Conservation (phyloP, 2,329 filamentous ascomycete species). For the Calonectria pteridis region DNA sequence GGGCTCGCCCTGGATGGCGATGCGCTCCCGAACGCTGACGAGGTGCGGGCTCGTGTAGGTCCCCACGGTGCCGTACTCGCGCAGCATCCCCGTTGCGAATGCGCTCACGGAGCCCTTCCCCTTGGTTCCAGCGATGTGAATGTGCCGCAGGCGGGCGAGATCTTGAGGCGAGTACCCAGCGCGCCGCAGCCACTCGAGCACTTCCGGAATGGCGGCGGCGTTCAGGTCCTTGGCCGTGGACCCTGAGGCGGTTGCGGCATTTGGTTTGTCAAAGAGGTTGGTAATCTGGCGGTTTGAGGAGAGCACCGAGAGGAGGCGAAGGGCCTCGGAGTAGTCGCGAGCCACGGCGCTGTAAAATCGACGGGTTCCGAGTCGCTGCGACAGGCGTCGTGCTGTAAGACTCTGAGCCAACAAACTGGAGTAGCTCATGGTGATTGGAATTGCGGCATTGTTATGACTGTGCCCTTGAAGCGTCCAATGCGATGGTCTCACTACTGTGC, state of each 20-base stretch:
- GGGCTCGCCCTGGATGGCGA: constrained; percentile 81
- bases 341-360: constrained; percentile 33
- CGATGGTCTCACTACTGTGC: background rate
- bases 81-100: constrained; percentile 84
- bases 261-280: constrained; percentile 59
- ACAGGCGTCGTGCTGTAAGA: constrained; percentile 14
- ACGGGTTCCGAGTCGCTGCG: constrained; percentile 2
- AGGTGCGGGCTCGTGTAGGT: constrained; percentile 91
- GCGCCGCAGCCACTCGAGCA: constrained; percentile 80
- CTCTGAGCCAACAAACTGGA: background rate
- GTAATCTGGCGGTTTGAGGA: constrained; percentile 82
- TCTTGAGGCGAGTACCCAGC: constrained; percentile 75
- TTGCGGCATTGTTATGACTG: background rate
- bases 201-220: constrained; percentile 82
- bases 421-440: background rate
- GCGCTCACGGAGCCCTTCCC: constrained; percentile 93
- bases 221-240: constrained; percentile 70
- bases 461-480: background rate
- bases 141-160: constrained; percentile 61
- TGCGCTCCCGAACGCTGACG: constrained; percentile 85
- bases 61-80: constrained; percentile 67
- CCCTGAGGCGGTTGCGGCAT: constrained; percentile 41
- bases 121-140: constrained; percentile 94
- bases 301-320: constrained; percentile 79
- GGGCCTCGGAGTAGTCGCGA: constrained; percentile 73